Percentiles rank a stretch among this genome's conserved stretches.
These are phyloP conservation scores for Naganishia albida DNA, from an alignment of 1,284 basidiomycete genomes.

Conservation along the genomic window DNA sequence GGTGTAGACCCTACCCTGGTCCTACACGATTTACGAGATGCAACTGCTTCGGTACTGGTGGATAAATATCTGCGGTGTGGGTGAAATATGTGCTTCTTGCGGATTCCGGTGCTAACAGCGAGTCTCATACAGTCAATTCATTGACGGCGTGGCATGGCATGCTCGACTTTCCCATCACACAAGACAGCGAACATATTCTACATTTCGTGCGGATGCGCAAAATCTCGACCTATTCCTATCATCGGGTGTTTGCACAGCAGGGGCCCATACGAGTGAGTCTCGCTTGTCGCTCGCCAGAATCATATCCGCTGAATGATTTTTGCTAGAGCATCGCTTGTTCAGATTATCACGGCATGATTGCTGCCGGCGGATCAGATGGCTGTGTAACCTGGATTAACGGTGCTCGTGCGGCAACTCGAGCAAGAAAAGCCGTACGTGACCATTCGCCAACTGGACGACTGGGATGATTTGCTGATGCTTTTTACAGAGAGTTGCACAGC, in stretches of 20 bases:
- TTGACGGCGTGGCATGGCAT: conserved; percentile 44
- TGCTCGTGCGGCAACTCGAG: conserved; percentile 59
- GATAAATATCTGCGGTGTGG: conserved; percentile 62
- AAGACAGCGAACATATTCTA: conserved; percentile 47
- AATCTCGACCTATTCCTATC: conserved; percentile 26
- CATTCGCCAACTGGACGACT: conserved; percentile 55
- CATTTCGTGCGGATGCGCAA: conserved; percentile 41
- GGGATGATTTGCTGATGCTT: neutral
- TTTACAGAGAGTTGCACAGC: conserved; percentile 2
- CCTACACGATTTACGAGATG: conserved; percentile 71
- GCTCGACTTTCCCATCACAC: conserved; percentile 40
- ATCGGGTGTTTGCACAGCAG: conserved; percentile 39
- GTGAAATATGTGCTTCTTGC: conserved; percentile 10
- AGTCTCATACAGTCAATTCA: conserved; percentile 38
- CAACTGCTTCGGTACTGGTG: conserved; percentile 65
- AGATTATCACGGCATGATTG: conserved; percentile 82
- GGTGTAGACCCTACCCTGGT: conserved; percentile 75
- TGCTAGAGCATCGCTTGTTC: conserved; percentile 69
- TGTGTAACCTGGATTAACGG: conserved; percentile 68
- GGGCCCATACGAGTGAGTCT: conserved; percentile 75
- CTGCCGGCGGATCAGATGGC: conserved; percentile 78
- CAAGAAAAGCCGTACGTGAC: conserved; percentile 62
- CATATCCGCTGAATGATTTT: neutral
- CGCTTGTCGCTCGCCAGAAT: neutral
- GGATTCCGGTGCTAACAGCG: neutral